Percentiles rank a stretch among this genome's conserved stretches.
phyloP scores from a whole-genome alignment of 176 grass and related monocot species.

The Miscanthus lutarioriparius region DNA sequence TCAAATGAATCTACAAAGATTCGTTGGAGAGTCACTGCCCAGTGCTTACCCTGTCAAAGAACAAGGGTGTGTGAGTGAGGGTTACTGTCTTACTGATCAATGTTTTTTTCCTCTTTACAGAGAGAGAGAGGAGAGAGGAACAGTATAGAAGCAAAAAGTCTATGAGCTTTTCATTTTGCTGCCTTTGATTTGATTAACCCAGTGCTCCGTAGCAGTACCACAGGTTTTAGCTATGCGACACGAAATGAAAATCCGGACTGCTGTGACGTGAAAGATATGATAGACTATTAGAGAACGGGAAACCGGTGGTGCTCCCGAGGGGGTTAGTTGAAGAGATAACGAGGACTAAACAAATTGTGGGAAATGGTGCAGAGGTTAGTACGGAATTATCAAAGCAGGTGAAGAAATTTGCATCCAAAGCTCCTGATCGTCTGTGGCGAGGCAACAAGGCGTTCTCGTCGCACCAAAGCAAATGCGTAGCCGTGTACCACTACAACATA shows the following conservation, averaged over 20 bases:
- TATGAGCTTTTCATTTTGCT: neutral
- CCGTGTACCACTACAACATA: too few relatives aligned
- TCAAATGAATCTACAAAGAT: too few relatives aligned
- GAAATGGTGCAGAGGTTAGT: constrained; percentile 30
- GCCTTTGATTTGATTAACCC: neutral
- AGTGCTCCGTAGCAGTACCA: neutral
- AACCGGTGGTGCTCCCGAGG: constrained; percentile 34
- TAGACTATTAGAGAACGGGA: neutral
- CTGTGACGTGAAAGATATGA: constrained; percentile 29
- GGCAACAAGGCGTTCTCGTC: neutral
- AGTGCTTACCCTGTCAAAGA: too few relatives aligned
- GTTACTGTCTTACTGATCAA: too few relatives aligned
- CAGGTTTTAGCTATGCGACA: neutral
- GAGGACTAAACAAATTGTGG: constrained; percentile 43
- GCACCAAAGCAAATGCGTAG: too few relatives aligned
- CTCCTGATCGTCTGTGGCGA: constrained; percentile 37
- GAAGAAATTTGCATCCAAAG: constrained; percentile 26
- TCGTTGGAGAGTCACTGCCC: too few relatives aligned
- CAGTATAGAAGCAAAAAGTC: neutral
- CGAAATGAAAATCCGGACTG: constrained; percentile 1
- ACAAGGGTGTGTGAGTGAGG: too few relatives aligned
- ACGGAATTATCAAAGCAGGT: constrained; percentile 23
- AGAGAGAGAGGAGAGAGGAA: neutral
- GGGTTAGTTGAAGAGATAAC: constrained; percentile 51
- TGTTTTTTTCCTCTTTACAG: neutral